Evolutionary conservation across 768 basidiomycete species (phyloP).

Genomic region (Filobasidium wieringae): DNA sequence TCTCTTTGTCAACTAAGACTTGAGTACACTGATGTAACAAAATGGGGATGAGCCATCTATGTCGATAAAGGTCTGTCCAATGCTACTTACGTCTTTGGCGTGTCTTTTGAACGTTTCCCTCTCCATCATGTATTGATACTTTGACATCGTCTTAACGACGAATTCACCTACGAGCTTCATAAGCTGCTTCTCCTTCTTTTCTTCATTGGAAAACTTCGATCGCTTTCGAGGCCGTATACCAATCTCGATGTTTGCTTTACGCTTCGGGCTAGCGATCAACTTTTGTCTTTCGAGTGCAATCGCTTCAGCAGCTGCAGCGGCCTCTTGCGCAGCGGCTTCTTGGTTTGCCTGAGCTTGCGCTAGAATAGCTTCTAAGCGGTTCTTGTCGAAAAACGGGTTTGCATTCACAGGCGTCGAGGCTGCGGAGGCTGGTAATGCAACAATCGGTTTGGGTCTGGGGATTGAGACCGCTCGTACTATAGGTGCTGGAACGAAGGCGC

Average conservation of each 20-base stretch:
- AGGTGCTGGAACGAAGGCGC: slow-evolving; percentile 4
- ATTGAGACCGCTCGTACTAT: not conserved
- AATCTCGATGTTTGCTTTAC: slow-evolving; percentile 19
- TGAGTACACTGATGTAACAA: slow-evolving; percentile 55
- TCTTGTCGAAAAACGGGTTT: not conserved
- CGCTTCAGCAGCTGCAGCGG: not conserved
- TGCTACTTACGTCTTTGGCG: slow-evolving; percentile 68
- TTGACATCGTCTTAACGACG: slow-evolving; percentile 87
- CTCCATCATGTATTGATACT: slow-evolving; percentile 60
- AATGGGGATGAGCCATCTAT: too few relatives aligned
- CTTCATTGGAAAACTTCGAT: slow-evolving; percentile 12
- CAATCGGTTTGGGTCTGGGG: not conserved
- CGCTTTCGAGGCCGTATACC: slow-evolving; percentile 2
- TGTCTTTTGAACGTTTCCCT: slow-evolving; percentile 83
- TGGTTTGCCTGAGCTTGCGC: not conserved
- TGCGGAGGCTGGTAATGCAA: not conserved
- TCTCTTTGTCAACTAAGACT: slow-evolving; percentile 85
- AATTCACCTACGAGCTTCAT: slow-evolving; percentile 72
- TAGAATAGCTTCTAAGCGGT: slow-evolving; percentile 1
- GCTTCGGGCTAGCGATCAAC: not conserved
- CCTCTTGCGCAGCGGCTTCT: not conserved
- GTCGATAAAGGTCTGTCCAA: not conserved
- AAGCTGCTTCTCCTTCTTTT: slow-evolving; percentile 58
- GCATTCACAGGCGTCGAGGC: not conserved
- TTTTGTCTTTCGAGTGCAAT: not conserved